Percentiles rank a stretch among this genome's conserved stretches.
phyloP scores from a whole-genome alignment of 2,329 filamentous ascomycete species.

The Trichoderma breve region DNA sequence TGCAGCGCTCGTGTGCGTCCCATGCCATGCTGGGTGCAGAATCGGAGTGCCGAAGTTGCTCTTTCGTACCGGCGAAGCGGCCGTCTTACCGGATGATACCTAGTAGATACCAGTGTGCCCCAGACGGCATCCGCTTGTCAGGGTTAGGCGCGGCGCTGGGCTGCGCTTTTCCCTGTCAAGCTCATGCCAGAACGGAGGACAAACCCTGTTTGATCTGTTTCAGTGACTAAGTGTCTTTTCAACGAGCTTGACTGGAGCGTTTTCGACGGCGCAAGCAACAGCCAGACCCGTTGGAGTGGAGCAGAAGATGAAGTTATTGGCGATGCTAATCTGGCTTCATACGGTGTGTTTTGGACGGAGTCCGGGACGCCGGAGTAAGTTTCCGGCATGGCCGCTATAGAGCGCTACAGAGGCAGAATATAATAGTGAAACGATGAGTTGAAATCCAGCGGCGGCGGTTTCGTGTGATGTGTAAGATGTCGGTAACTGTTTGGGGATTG shows the following conservation, averaged over 20 bases:
- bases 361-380: not conserved
- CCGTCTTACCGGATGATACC: not conserved
- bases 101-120: not conserved
- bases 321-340: not conserved
- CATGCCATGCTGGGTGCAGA: not conserved
- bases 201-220: not conserved
- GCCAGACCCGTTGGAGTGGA: conserved; percentile 14
- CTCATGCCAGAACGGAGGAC: not conserved
- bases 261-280: not conserved
- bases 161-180: not conserved
- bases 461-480: not conserved
- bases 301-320: not conserved
- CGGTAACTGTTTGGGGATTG: not conserved
- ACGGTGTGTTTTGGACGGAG: not conserved
- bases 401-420: not conserved
- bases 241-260: not conserved
- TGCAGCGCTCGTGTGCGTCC: not conserved
- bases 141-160: not conserved
- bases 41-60: not conserved
- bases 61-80: not conserved
- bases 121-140: not conserved
- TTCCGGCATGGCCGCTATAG: not conserved
- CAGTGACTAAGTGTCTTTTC: not conserved
- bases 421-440: not conserved
- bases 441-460: not conserved